Evolutionary conservation across 2,329 filamentous ascomycete genomes (phyloP).

Genomic region (Corniculantispora saksenae): DNA sequence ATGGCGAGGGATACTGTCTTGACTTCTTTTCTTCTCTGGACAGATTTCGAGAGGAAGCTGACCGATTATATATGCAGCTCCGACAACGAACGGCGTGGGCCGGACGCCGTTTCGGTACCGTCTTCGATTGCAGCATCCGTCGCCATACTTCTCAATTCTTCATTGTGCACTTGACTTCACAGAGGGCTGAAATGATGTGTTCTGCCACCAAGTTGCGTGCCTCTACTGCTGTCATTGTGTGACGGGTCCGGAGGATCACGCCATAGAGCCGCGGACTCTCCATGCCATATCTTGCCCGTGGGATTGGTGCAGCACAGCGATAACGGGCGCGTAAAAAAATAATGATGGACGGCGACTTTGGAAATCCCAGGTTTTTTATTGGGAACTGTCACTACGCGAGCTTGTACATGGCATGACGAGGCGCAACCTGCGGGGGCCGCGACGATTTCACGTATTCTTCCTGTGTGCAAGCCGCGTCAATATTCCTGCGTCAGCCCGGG

Average conservation of each 20-base stretch:
- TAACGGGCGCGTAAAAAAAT: not conserved
- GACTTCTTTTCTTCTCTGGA: not conserved
- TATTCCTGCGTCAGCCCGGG: not conserved
- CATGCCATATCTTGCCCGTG: not conserved
- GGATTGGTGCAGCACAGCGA: not conserved
- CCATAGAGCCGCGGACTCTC: not conserved
- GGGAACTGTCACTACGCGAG: not conserved
- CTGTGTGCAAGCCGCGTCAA: not conserved
- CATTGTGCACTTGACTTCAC: not conserved
- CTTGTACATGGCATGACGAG: not conserved
- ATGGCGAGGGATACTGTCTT: not conserved
- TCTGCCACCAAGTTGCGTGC: not conserved
- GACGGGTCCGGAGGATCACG: slow-evolving; percentile 5
- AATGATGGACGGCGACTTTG: not conserved
- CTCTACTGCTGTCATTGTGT: slow-evolving; percentile 21
- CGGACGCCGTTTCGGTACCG: slow-evolving; percentile 1
- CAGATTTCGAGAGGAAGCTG: not conserved
- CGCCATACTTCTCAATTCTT: not conserved
- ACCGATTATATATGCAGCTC: not conserved
- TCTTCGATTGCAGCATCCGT: not conserved
- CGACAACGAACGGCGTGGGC: not conserved
- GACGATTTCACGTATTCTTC: not conserved
- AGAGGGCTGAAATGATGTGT: not conserved
- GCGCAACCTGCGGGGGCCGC: not conserved
- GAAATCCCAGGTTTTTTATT: not conserved